Percentiles rank a stretch among this genome's conserved stretches.
phyloP scores from a whole-genome alignment of 352 stramenopile species.

The Phytophthora kernoviae region DNA sequence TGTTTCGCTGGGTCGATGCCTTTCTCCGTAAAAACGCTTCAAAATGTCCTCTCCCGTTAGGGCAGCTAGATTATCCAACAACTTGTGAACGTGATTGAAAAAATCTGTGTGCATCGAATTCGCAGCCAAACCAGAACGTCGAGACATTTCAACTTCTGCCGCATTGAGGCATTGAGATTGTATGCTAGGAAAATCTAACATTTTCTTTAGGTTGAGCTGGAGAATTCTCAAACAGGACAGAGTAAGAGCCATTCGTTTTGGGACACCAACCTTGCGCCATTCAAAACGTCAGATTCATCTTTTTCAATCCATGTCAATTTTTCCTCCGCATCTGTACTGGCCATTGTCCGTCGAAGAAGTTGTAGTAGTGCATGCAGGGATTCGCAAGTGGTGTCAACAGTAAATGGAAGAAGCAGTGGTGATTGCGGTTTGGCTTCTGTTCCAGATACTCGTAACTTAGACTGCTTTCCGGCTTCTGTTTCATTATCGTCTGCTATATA shows the following conservation, averaged over 20 bases:
- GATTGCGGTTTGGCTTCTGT: background rate
- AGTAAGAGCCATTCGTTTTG: conserved; percentile 30
- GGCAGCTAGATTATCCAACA: conserved; percentile 23
- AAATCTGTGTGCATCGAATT: conserved; percentile 1
- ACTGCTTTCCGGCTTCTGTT: background rate
- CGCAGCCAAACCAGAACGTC: background rate
- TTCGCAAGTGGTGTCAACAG: conserved; percentile 41
- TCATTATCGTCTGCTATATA: conserved; percentile 28
- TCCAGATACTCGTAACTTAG: background rate
- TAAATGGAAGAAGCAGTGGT: conserved; percentile 43
- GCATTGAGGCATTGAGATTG: background rate
- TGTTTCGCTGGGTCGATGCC: background rate
- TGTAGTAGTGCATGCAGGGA: conserved; percentile 32
- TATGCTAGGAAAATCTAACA: background rate
- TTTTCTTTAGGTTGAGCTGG: conserved; percentile 50
- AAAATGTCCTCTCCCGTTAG: conserved; percentile 6
- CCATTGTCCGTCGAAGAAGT: conserved; percentile 27
- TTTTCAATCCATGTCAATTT: conserved; percentile 2
- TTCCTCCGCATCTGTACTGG: conserved; percentile 3
- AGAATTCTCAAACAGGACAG: conserved; percentile 51
- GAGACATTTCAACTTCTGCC: background rate
- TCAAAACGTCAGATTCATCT: background rate
- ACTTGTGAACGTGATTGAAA: conserved; percentile 17
- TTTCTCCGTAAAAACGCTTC: conserved; percentile 7
- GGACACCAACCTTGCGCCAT: background rate